Base-by-base conservation (phyloP, 2,329 filamentous ascomycete genomes). In the Alternaria triticimaculans region DNA sequence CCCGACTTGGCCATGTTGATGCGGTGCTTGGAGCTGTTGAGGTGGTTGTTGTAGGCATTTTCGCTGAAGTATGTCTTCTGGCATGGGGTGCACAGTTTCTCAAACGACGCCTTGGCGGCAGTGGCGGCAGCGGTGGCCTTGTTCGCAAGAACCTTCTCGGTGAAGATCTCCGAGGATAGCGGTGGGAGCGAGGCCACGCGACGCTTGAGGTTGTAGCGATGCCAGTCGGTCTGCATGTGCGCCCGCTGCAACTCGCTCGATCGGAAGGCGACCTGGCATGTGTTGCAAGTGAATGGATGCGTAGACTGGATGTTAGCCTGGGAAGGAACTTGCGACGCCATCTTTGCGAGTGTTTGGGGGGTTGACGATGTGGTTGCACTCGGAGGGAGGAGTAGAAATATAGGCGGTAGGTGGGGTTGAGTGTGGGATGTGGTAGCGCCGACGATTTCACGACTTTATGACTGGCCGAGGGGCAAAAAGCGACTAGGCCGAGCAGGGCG, bases 191-290 rank as follows among this genome's bases (percentile, higher is more conserved):
- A 93, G 45, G 95, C 94, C 60, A 98, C 92, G 74, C 94, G 90
- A 72, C 96, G 92, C 84, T 98, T 97, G 74, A 98, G 88, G 80
- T 99, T 99, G 82, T 97, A 97, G 69, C 96, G 90, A 81, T 99
- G 95, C 96, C 96, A 99, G 83, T 99, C 96, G 73, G 91, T 96
- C 81, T 96, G 94, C 96, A 99, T 99, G 80, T 99, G 96, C 41
- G 89, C 90, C 79, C 96, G 90, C 83, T 99, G 96, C 60, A 96
- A 87, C 78, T 98, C 95, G 80, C 92, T 94, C 78, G 93, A 94
- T 70, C 95, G 91, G 83, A 98, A 99, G 56, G 95, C 96, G 72
- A 99, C 94, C 80, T 97, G 93, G 79, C 96, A 99, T 62, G 94
- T 96, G 82, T 98, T 99, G 89, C 96, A 99, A 60, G 95, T 98